Base-by-base conservation (phyloP, 495 filamentous ascomycete genomes). In the Cryomyces minteri region DNA sequence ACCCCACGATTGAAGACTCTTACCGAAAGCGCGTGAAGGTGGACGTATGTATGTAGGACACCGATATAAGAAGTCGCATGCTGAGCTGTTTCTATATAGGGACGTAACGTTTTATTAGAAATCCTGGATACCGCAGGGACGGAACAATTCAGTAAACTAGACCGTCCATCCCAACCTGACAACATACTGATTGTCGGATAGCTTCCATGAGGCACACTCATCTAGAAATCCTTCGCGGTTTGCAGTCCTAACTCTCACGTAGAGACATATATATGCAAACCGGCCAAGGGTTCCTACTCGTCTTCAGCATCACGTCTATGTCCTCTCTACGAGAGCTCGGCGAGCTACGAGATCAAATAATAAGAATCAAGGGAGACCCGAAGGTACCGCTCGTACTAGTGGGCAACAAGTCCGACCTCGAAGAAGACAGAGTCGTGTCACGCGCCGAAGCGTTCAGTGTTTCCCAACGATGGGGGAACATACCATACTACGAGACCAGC, bases 101-200 rank as follows among this genome's bases (percentile, higher is more conserved):
- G 88, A 44, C 82, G 88, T 47, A 87, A 94, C 76, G 88, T 88
- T 57, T 77, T 95, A 59, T 65, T 98, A 51, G 90, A 98, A 68
- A 98, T 98, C 58, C 74, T 98, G 54, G 90, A 98, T 58, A 98
- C 90, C 28, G 90, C 90, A 48, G 90, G 90, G 38, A 95, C 90
- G 53, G 90, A 98, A 66, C 90, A 98, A 60, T 98, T 98, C 63
- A 94, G 85, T 92, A 68, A 71, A 82, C 70, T 43, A 38, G 43
- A 47, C 47, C 29, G 41, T 43, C 39, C 32, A 46, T 51, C n/a
- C n/a, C 8, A 5, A 30, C 8, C 10, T 14, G 28, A 37, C 25
- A 39, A 46, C 38, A 45, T 43, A 51, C 43, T 43, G 51, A 42
- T 46, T 28, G 9, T 37, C 36, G 18, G 10, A 37, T 33, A 61